A percentile compares a stretch with the other conserved stretches of the same genome.
Conservation (phyloP, 1,284 basidiomycete genomes). For the Entoloma clypeatum region DNA sequence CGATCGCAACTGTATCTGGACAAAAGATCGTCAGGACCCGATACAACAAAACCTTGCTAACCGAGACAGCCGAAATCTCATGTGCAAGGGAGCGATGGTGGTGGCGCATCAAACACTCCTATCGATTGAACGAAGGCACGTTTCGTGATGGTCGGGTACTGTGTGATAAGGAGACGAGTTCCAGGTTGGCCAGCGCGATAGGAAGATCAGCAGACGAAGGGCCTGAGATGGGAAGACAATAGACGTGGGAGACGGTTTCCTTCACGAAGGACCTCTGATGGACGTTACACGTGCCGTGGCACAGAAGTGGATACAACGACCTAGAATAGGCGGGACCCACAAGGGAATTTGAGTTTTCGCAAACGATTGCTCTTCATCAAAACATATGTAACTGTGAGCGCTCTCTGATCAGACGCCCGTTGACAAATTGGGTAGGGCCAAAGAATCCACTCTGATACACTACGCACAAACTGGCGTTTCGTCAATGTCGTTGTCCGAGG, state of each 20-base stretch:
- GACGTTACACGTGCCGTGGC: slow-evolving; percentile 14
- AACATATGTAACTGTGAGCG: slow-evolving; percentile 11
- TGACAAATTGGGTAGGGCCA: background rate
- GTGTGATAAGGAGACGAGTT: background rate
- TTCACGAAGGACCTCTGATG: slow-evolving; percentile 6
- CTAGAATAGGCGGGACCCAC: background rate
- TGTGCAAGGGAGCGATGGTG: too few species aligned
- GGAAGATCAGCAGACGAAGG: slow-evolving; percentile 8
- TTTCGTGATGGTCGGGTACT: slow-evolving; percentile 7
- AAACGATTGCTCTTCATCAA: slow-evolving; percentile 2
- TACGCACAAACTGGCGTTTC: too few species aligned
- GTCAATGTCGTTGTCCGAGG: too few species aligned
- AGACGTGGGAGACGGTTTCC: slow-evolving; percentile 6
- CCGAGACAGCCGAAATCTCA: too few species aligned
- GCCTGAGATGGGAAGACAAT: slow-evolving; percentile 4
- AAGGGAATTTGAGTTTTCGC: too few species aligned
- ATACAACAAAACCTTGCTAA: too few species aligned
- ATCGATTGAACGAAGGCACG: slow-evolving; percentile 7
- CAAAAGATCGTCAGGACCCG: too few species aligned
- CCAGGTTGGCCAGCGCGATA: background rate
- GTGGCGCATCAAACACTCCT: slow-evolving; percentile 14
- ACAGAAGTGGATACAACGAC: slow-evolving; percentile 1
- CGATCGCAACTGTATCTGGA: too few species aligned
- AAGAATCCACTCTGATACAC: too few species aligned
- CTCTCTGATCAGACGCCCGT: slow-evolving; percentile 5